Percentiles rank a stretch among this genome's conserved stretches.
Conservation (phyloP, 495 filamentous ascomycete species). For the Neurospora hispaniola region DNA sequence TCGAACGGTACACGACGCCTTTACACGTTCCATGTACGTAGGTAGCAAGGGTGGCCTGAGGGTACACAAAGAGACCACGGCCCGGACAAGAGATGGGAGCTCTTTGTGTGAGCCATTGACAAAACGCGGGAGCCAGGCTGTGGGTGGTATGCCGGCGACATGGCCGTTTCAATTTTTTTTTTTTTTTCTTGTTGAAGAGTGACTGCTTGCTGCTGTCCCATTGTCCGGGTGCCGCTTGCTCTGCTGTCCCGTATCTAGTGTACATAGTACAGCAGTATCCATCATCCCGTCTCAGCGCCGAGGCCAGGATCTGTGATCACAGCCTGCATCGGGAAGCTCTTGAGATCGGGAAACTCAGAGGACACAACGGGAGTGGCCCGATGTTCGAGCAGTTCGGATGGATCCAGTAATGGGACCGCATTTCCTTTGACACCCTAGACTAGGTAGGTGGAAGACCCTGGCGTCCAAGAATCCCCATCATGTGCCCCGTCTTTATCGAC, state of each 20-base stretch:
- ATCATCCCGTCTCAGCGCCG: neutral
- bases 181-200: neutral
- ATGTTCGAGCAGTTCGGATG: neutral
- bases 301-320: constrained; percentile 9
- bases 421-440: neutral
- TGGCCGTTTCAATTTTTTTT: neutral
- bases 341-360: constrained; percentile 13
- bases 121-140: neutral
- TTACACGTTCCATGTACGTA: neutral
- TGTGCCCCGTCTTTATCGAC: neutral
- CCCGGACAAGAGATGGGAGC: neutral
- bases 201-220: neutral
- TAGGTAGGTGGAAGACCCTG: neutral
- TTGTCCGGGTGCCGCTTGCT: neutral
- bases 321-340: constrained; percentile 2
- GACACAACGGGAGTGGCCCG: constrained; percentile 1
- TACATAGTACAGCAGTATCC: neutral
- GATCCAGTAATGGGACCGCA: neutral
- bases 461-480: neutral
- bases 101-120: neutral
- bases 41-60: neutral
- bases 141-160: neutral
- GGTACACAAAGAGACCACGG: neutral
- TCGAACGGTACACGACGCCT: neutral
- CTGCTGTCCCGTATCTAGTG: neutral